Conservation (phyloP, 768 basidiomycete genomes). For the Leccinum obscurum region DNA sequence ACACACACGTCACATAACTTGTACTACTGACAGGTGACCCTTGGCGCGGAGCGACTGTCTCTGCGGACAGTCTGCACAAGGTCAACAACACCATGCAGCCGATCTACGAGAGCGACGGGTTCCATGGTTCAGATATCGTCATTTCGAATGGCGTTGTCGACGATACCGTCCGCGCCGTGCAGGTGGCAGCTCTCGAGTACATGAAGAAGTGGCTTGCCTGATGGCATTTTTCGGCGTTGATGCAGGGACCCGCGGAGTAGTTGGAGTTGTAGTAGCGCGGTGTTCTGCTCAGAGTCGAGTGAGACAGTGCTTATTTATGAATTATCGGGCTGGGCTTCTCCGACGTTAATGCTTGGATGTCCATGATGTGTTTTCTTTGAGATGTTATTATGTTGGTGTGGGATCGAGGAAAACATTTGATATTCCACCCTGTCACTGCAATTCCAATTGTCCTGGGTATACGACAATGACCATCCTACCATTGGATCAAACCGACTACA, state of each 20-base stretch:
- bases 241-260: not conserved
- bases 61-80: constrained; percentile 49
- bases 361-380: not conserved
- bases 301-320: not conserved
- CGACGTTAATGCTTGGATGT: not conserved
- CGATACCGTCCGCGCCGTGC: constrained; percentile 52
- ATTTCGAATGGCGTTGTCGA: constrained; percentile 45
- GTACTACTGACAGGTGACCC: constrained; percentile 55
- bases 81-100: constrained; percentile 54
- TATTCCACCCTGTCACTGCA: not conserved
- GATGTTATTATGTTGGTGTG: not conserved
- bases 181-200: constrained; percentile 48
- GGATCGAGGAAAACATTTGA: too few species aligned
- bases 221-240: not conserved
- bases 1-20: not conserved
- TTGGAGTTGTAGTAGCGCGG: not conserved
- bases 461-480: not conserved
- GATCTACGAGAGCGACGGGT: constrained; percentile 59
- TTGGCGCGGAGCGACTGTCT: constrained; percentile 72
- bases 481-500: too few species aligned
- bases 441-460: not conserved
- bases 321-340: not conserved
- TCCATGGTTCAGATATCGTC: constrained; percentile 65
- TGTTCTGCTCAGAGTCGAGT: not conserved
- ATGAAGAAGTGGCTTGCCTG: constrained; percentile 55